phyloP scores from a whole-genome alignment of 2,329 filamentous ascomycete species.

The Exophiala spinifera region DNA sequence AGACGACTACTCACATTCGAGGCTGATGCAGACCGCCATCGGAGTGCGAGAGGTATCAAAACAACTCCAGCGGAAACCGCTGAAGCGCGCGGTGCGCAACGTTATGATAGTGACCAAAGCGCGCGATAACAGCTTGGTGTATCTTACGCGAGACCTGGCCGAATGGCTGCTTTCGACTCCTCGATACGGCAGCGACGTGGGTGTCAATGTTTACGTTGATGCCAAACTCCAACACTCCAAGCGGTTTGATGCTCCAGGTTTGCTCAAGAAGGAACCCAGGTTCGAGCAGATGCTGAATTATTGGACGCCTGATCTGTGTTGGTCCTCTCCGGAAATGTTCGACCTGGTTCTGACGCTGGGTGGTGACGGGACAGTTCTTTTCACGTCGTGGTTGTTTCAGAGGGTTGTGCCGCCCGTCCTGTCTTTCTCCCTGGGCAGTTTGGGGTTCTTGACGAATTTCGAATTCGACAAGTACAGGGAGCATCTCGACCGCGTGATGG shows the following conservation, averaged over 20 bases:
- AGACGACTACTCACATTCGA: conserved; percentile 87
- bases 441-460: conserved; percentile 96
- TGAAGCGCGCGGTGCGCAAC: conserved; percentile 86
- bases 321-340: conserved; percentile 89
- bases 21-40: conserved; percentile 90
- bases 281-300: conserved; percentile 85
- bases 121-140: conserved; percentile 87
- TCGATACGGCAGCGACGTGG: conserved; percentile 82
- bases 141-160: conserved; percentile 80
- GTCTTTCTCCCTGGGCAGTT: conserved; percentile 83
- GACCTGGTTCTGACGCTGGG: conserved; percentile 91
- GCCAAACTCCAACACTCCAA: conserved; percentile 85
- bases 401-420: conserved; percentile 89
- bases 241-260: conserved; percentile 73
- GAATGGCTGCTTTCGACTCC: conserved; percentile 86
- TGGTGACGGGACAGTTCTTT: conserved; percentile 94
- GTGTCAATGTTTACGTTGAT: conserved; percentile 97
- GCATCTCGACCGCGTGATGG: conserved; percentile 86
- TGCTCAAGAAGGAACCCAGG: conserved; percentile 70
- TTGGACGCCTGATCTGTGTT: conserved; percentile 95
- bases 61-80: conserved; percentile 85
- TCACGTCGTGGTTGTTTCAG: conserved; percentile 96
- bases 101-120: conserved; percentile 99
- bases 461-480: conserved; percentile 87
- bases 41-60: conserved; percentile 93